phyloP scores from a whole-genome alignment of 805 yeast species.

The Nakazawaea wickerhamii region DNA sequence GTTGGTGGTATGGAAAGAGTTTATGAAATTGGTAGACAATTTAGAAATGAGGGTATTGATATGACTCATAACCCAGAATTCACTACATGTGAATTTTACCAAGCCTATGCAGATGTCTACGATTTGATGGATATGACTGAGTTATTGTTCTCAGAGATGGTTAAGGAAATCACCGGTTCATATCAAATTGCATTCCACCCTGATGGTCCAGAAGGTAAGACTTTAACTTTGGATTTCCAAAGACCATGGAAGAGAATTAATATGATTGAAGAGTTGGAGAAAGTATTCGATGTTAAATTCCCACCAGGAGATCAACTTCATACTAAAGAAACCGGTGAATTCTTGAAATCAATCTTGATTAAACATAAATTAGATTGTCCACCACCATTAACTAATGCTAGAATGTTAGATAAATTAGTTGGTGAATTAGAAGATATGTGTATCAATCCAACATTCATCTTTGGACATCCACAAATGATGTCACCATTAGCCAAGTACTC shows the following conservation, averaged over 20 bases:
- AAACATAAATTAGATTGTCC: constrained; percentile 84
- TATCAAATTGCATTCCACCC: constrained; percentile 88
- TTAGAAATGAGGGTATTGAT: constrained; percentile 98
- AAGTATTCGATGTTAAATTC: constrained; percentile 78
- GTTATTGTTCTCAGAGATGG: constrained; percentile 92
- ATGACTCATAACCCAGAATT: constrained; percentile 99
- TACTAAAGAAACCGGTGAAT: constrained; percentile 88
- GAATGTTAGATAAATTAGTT: constrained; percentile 97
- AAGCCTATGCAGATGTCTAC: constrained; percentile 95
- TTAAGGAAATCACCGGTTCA: constrained; percentile 87
- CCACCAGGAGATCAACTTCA: constrained; percentile 95
- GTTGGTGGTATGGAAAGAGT: constrained; percentile 99
- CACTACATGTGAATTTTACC: constrained; percentile 97
- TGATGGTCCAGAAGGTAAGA: constrained; percentile 84
- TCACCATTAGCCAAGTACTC: constrained; percentile 97
- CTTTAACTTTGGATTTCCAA: constrained; percentile 73
- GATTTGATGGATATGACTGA: constrained; percentile 96
- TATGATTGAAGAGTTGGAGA: constrained; percentile 95
- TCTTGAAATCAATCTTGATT: constrained; percentile 73
- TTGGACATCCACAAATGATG: constrained; percentile 99
- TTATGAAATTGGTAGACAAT: constrained; percentile 97
- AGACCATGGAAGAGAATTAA: constrained; percentile 99
- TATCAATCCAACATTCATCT: constrained; percentile 95
- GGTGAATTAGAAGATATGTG: constrained; percentile 94
- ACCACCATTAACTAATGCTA: constrained; percentile 89